Percentiles rank a stretch among this genome's conserved stretches.
phyloP scores from a whole-genome alignment of 345 rosid genomes.

The Gossypium mustelinum region DNA sequence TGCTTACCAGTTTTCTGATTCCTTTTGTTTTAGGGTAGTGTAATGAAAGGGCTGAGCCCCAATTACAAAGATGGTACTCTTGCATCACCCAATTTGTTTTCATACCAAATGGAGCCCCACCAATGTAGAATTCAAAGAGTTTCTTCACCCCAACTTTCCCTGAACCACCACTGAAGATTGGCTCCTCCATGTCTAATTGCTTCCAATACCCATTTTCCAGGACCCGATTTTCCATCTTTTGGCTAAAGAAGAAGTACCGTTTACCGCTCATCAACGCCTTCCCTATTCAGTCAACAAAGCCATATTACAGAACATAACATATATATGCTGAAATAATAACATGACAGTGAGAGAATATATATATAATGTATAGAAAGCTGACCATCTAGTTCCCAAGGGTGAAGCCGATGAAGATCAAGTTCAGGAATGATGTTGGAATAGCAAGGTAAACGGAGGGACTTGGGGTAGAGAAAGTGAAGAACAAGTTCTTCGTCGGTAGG shows the following conservation, averaged over 20 bases:
- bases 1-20: slow-evolving; percentile 18
- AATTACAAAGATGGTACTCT: slow-evolving; percentile 31
- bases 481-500: slow-evolving; percentile 52
- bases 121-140: slow-evolving; percentile 23
- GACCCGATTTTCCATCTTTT: slow-evolving; percentile 20
- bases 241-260: slow-evolving; percentile 38
- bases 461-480: slow-evolving; percentile 41
- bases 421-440: slow-evolving; percentile 36
- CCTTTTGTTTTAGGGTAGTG: slow-evolving; percentile 9
- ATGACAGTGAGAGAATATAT: not conserved
- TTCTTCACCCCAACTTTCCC: slow-evolving; percentile 35
- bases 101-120: slow-evolving; percentile 11
- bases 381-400: slow-evolving; percentile 49
- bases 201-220: slow-evolving; percentile 41
- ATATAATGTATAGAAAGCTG: not conserved
- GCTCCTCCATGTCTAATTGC: slow-evolving; percentile 25
- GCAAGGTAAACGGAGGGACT: slow-evolving; percentile 21
- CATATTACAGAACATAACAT: not conserved
- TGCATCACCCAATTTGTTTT: slow-evolving; percentile 46
- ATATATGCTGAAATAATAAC: not conserved
- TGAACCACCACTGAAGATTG: slow-evolving; percentile 15
- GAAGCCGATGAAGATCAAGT: slow-evolving; percentile 20
- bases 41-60: not conserved
- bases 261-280: slow-evolving; percentile 34
- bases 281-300: slow-evolving; percentile 17